These are phyloP conservation scores for Ophiostoma sp. DNA, from an alignment of 2,329 filamentous ascomycete genomes.

Conservation along the genomic window DNA sequence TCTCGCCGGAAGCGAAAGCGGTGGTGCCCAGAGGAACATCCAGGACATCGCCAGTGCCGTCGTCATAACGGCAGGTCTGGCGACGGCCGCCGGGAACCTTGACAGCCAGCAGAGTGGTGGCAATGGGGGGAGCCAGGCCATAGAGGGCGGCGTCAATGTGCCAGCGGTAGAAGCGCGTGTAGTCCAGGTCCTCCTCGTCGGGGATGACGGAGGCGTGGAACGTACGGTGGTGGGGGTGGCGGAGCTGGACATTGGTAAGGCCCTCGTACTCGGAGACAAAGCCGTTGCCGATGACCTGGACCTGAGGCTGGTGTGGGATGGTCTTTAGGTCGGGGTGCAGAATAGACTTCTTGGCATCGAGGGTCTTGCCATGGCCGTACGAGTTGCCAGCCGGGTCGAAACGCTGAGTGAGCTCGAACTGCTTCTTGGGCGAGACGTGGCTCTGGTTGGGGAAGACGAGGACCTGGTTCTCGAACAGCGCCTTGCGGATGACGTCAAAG, in stretches of 20 bases:
- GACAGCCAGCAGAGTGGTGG: slow-evolving; percentile 69
- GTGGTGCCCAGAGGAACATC: slow-evolving; percentile 71
- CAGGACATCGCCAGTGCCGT: slow-evolving; percentile 61
- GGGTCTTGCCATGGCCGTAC: slow-evolving; percentile 72
- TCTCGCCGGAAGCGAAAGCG: slow-evolving; percentile 66
- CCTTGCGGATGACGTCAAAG: slow-evolving; percentile 57
- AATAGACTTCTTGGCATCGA: slow-evolving; percentile 58
- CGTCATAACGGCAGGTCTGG: slow-evolving; percentile 63
- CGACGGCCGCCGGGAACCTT: slow-evolving; percentile 56
- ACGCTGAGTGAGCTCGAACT: slow-evolving; percentile 66
- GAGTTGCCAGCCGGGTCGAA: slow-evolving; percentile 61
- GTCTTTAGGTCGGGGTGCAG: slow-evolving; percentile 77
- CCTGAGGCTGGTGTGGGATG: slow-evolving; percentile 71
- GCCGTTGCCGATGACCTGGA: slow-evolving; percentile 76
- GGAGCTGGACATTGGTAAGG: slow-evolving; percentile 59
- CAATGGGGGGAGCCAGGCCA: slow-evolving; percentile 66
- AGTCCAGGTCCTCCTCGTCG: slow-evolving; percentile 44
- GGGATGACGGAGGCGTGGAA: slow-evolving; percentile 65
- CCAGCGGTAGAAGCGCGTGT: slow-evolving; percentile 65
- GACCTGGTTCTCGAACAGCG: slow-evolving; percentile 64
- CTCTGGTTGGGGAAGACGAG: slow-evolving; percentile 65
- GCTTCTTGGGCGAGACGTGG: slow-evolving; percentile 60
- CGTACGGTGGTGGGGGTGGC: slow-evolving; percentile 71
- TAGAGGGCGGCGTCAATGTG: slow-evolving; percentile 77
- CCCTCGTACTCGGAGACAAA: slow-evolving; percentile 65